Conservation (phyloP, 2,329 filamentous ascomycete genomes). For the Fusarium sp. region DNA sequence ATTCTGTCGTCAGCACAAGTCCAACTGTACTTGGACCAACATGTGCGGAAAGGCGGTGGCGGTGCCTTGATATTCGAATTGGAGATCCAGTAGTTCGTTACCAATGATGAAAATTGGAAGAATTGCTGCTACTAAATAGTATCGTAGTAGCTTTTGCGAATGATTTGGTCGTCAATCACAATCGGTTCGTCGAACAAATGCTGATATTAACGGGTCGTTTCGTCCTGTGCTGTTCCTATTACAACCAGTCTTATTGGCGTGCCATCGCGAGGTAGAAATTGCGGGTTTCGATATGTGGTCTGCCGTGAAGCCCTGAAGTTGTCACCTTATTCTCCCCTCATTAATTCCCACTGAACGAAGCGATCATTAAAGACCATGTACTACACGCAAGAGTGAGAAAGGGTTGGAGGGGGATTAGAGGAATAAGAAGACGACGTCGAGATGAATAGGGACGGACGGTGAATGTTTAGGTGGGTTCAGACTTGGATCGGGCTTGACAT, state of each 20-base stretch:
- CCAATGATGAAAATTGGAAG: background rate
- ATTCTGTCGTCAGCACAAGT: conserved; percentile 43
- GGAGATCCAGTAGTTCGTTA: conserved; percentile 10
- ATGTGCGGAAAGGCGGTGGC: conserved; percentile 42
- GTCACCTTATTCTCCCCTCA: conserved; percentile 19
- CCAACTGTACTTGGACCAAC: conserved; percentile 39
- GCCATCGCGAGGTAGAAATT: conserved; percentile 22
- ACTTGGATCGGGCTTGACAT: conserved; percentile 42
- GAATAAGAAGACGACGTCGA: conserved; percentile 40
- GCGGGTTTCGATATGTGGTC: conserved; percentile 7
- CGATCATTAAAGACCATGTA: conserved; percentile 19
- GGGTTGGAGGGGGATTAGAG: conserved; percentile 25
- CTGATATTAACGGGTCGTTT: conserved; percentile 23
- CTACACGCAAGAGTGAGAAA: conserved; percentile 19
- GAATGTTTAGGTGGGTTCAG: conserved; percentile 39
- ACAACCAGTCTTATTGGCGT: conserved; percentile 22
- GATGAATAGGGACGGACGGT: conserved; percentile 43
- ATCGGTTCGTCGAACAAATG: conserved; percentile 10
- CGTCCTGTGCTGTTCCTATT: conserved; percentile 18
- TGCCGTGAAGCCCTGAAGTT: conserved; percentile 7
- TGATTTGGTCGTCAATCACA: conserved; percentile 12
- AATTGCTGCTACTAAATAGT: conserved; percentile 3
- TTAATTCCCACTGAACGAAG: conserved; percentile 4
- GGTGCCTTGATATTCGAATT: background rate
- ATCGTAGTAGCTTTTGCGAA: conserved; percentile 1